Conservation (phyloP, 2,329 filamentous ascomycete species). For the Coleophoma crateriformis region DNA sequence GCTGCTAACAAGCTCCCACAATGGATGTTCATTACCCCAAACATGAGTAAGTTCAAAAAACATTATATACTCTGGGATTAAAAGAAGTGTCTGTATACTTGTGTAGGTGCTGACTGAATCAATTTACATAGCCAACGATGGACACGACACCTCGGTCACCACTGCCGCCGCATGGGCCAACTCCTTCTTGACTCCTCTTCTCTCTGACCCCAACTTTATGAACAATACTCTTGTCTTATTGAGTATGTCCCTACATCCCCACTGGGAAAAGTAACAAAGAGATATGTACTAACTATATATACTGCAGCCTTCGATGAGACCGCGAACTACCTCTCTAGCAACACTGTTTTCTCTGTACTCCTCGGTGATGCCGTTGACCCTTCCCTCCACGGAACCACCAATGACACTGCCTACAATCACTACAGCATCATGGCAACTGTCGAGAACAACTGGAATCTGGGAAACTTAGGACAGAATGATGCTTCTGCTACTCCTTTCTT, state of each 20-base stretch:
- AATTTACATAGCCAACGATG: conserved; percentile 51
- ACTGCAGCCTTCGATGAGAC: conserved; percentile 62
- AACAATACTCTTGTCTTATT: conserved; percentile 67
- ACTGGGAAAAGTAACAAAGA: too few relatives aligned
- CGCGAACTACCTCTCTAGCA: conserved; percentile 58
- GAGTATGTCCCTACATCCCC: conserved; percentile 31
- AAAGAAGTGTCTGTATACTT: too few relatives aligned
- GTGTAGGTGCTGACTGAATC: neutral
- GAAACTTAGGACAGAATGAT: conserved; percentile 50
- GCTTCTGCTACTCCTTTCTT: conserved; percentile 12
- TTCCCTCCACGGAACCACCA: conserved; percentile 56
- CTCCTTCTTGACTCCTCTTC: conserved; percentile 63
- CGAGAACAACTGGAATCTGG: conserved; percentile 62
- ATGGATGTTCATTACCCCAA: conserved; percentile 67
- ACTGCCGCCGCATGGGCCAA: conserved; percentile 64
- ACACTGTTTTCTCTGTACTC: conserved; percentile 63
- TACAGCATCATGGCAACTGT: conserved; percentile 59
- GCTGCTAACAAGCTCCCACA: conserved; percentile 59
- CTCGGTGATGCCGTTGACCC: conserved; percentile 66
- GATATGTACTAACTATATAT: too few relatives aligned
- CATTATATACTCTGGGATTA: neutral
- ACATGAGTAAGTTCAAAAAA: conserved; percentile 46
- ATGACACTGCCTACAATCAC: conserved; percentile 65
- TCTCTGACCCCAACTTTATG: conserved; percentile 65
- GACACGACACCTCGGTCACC: conserved; percentile 67